A percentile compares a stretch with the other conserved stretches of the same genome.
Conservation (phyloP, 1,284 basidiomycete genomes). For the Irpex lacteus region DNA sequence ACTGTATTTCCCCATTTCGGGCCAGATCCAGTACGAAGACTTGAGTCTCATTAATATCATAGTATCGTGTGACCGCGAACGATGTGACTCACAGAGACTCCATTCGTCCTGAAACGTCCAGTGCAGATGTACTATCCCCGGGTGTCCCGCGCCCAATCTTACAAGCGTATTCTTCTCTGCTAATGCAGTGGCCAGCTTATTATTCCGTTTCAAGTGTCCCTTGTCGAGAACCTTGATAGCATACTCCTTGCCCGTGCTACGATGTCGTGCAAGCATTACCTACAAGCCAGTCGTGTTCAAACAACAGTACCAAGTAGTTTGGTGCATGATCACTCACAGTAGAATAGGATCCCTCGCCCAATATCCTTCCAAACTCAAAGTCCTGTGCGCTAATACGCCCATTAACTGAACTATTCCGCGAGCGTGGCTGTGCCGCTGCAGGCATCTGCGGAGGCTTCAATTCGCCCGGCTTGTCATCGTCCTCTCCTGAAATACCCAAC, state of each 20-base stretch:
- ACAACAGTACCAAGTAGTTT: too few relatives aligned
- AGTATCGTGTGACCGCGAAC: not conserved
- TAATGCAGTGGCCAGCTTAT: constrained; percentile 62
- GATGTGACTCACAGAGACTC: constrained; percentile 68
- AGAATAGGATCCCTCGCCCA: constrained; percentile 83
- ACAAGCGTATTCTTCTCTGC: constrained; percentile 67
- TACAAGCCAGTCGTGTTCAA: constrained; percentile 23
- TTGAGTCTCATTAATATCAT: constrained; percentile 29
- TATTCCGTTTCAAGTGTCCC: constrained; percentile 64
- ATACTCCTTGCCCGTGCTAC: constrained; percentile 59
- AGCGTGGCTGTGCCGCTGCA: constrained; percentile 37
- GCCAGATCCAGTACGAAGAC: constrained; percentile 92
- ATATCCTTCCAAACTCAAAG: constrained; percentile 65
- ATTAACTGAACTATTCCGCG: constrained; percentile 46
- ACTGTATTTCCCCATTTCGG: constrained; percentile 87
- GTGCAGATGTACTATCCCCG: constrained; percentile 79
- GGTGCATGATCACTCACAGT: constrained; percentile 45
- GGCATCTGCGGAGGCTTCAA: constrained; percentile 28
- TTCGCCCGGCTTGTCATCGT: constrained; percentile 25
- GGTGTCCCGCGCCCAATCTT: constrained; percentile 66
- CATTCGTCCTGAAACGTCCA: constrained; percentile 85
- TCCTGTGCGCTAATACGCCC: constrained; percentile 51
- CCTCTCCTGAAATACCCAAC: constrained; percentile 42
- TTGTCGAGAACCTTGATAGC: constrained; percentile 81
- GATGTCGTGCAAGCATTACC: constrained; percentile 61